Base-by-base conservation (phyloP, 1,139 yeast species). In the Scheffersomyces lignicola region DNA sequence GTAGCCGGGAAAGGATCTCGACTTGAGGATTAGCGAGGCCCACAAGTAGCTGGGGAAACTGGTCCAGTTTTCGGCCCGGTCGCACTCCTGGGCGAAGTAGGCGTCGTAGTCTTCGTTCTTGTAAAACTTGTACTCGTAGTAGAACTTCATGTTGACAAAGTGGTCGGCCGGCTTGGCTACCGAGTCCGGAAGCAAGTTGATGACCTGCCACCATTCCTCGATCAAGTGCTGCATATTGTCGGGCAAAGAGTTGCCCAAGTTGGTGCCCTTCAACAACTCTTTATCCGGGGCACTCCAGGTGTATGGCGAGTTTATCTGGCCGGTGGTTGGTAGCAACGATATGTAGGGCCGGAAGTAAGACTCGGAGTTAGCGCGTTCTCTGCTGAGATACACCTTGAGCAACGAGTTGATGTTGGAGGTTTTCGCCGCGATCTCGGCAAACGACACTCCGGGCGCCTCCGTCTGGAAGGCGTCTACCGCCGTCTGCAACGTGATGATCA, bases 1-100 rank as follows among this genome's bases (percentile, higher is more conserved):
- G 45, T 78, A 54, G 45, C 77, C 66, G 27, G 96, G 96, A 52
- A 89, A 89, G 0, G 95, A 80, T 42, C 97, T 69, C 1, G 95
- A 82, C 29, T 80, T 73, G 44, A 86, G 71, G 9, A 87, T 83
- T 37, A 78, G 67, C 26, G 76, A 65, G 0, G 92, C 78, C 96
- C 96, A 89, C 7, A 83, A 52, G 51, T 81, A 89, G 18, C 80
- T 71, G 1, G 78, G 68, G 48, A 83, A 83, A 38, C 78, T 65
- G 2, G 82, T 72, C 89, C 89, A 83, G 38, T 72, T 69, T 7
- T 56, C 55, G 6, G 15, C 39, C 5, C 52, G 45, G 3, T 29
- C 35, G 14, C 53, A 56, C 3, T 48, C 47, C 1, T 31, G 36
- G 5, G 39, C 37, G 20, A 69, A 48, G 43, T 60, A 66, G 10